A percentile compares a stretch with the other conserved stretches of the same genome.
phyloP scores from a whole-genome alignment of 2,329 filamentous ascomycete genomes.

The Penicillium sp. region DNA sequence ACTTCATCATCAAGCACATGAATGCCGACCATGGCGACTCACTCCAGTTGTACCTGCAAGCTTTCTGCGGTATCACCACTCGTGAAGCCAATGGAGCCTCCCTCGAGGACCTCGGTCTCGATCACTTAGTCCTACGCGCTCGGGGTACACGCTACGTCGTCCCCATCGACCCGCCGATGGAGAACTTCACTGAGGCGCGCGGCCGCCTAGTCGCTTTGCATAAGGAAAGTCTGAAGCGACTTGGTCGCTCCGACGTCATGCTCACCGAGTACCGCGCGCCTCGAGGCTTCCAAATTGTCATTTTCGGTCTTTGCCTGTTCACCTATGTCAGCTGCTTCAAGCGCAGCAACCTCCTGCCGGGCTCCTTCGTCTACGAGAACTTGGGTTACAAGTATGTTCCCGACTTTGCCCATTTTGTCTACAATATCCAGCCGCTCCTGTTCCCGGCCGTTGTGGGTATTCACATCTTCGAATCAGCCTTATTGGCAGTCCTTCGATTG shows the following conservation, averaged over 20 bases:
- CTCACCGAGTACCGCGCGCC: constrained; percentile 55
- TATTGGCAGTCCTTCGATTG: constrained; percentile 48
- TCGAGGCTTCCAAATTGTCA: constrained; percentile 50
- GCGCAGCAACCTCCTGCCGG: constrained; percentile 54
- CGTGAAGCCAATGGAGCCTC: constrained; percentile 56
- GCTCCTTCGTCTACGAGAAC: constrained; percentile 49
- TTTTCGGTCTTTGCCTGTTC: constrained; percentile 56
- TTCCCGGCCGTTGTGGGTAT: constrained; percentile 59
- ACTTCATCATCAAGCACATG: constrained; percentile 77
- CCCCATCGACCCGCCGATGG: constrained; percentile 68
- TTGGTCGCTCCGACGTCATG: constrained; percentile 60
- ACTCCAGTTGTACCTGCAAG: constrained; percentile 72
- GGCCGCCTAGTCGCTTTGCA: constrained; percentile 72
- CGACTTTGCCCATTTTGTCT: constrained; percentile 57
- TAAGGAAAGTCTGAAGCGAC: constrained; percentile 54
- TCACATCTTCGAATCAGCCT: constrained; percentile 63
- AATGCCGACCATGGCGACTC: constrained; percentile 77
- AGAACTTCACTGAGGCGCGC: constrained; percentile 65
- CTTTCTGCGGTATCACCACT: constrained; percentile 62
- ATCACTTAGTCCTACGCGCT: constrained; percentile 61
- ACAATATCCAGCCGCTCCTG: constrained; percentile 59
- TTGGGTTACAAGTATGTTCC: constrained; percentile 54
- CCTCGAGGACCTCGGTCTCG: constrained; percentile 65
- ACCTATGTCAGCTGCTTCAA: constrained; percentile 54
- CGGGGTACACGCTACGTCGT: constrained; percentile 52